Evolutionary conservation across 2,329 filamentous ascomycete genomes (phyloP).

Genomic region (Aphanocladium album): DNA sequence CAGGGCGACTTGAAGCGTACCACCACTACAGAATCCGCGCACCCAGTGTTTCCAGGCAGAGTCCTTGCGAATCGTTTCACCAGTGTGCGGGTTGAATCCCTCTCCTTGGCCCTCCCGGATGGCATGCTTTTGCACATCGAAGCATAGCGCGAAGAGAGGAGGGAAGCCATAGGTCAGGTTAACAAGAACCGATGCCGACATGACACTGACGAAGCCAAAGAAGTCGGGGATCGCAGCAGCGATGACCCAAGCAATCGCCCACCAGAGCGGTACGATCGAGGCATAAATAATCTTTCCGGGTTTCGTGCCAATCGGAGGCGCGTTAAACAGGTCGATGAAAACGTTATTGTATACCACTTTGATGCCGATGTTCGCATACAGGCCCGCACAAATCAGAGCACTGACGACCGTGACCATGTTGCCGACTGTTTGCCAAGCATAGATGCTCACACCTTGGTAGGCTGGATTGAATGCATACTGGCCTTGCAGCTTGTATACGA

Average conservation of each 20-base stretch:
- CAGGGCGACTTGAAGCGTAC: background rate
- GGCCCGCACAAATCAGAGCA: conserved; percentile 40
- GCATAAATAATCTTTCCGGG: conserved; percentile 48
- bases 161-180: conserved; percentile 58
- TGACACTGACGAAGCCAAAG: conserved; percentile 40
- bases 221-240: conserved; percentile 50
- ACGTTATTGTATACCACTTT: conserved; percentile 51
- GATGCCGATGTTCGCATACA: conserved; percentile 52
- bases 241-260: conserved; percentile 51
- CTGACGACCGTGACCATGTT: conserved; percentile 40
- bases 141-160: conserved; percentile 26
- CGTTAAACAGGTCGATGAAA: conserved; percentile 43
- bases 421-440: conserved; percentile 38
- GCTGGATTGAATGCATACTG: conserved; percentile 43
- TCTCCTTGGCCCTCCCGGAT: conserved; percentile 15
- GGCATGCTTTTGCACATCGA: conserved; percentile 17
- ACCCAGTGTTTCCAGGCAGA: background rate
- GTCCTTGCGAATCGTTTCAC: background rate
- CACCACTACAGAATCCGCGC: background rate
- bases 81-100: conserved; percentile 15
- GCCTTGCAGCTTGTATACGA: conserved; percentile 36
- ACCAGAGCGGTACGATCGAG: conserved; percentile 49
- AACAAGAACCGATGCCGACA: conserved; percentile 50
- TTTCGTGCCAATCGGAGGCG: conserved; percentile 42
- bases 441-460: conserved; percentile 37